Evolutionary conservation across 1,139 yeast species (phyloP), one percentile per base, ranked within the genome.

Genomic region (Lodderomyces orthopsilosis): DNA sequence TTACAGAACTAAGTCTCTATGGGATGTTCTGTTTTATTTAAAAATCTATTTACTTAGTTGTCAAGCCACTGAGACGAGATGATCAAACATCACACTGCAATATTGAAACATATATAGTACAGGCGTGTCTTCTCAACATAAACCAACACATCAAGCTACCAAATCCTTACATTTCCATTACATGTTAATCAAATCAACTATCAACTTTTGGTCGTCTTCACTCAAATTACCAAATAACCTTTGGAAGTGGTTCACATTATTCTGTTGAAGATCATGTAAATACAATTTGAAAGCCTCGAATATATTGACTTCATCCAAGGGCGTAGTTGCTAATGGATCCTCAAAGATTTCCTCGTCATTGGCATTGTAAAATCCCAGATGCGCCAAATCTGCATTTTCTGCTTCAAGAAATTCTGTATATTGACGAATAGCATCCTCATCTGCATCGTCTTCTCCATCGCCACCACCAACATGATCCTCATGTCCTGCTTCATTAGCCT

Each of bases 301-400:
- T 17, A 89, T 78, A 55, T 91, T 83, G 35, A 91, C 65, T 35
- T 69, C 66, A 55, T 93, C 98, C 46, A 93, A 68, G 1, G 95
- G 83, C 2, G 90, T 84, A 41, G 84, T 81, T 3, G 85, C 78
- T 51, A 88, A 73, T 3, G 96, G 91, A 62, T 93, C 96, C 55
- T 90, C 97, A 21, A 75, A 77, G 5, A 86, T 61, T 33, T 74
- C 81, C 21, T 81, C 88, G 38, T 79, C 80, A 15, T 68, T 76
- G 27, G 66, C 66, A 36, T 64, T 73, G 42, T 64, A 71, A 44
- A 64, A 70, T 21, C 64, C 74, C 22, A 63, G 73, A 4, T 56
- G 66, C 51, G 70, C 68, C 42, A 69, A 56, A 43, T 63, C 74
- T 43, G 58, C 65, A 41, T 73, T 51, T 41, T 47, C 51, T 17